A percentile compares a stretch with the other conserved stretches of the same genome.
These are phyloP conservation scores for Wakefieldia striispora DNA, from an alignment of 768 basidiomycete genomes.

Conservation along the genomic window DNA sequence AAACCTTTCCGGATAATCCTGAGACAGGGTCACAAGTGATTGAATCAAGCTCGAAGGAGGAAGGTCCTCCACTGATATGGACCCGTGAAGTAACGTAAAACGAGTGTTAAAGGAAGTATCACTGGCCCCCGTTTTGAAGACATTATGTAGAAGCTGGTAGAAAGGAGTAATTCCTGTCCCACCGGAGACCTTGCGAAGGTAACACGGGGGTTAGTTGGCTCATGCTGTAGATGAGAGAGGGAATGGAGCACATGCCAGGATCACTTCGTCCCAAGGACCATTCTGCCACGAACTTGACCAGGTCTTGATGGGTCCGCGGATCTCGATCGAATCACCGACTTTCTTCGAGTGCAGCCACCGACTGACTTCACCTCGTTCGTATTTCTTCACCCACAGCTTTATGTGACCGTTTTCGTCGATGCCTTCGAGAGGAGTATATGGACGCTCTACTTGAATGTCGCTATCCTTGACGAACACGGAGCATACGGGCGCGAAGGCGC, in stretches of 20 bases:
- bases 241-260: slow-evolving; percentile 52
- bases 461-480: slow-evolving; percentile 82
- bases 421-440: slow-evolving; percentile 79
- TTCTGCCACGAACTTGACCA: slow-evolving; percentile 49
- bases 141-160: slow-evolving; percentile 65
- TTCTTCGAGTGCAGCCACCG: slow-evolving; percentile 76
- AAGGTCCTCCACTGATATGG: slow-evolving; percentile 56
- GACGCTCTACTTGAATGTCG: slow-evolving; percentile 84
- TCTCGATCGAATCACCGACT: slow-evolving; percentile 65
- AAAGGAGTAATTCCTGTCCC: slow-evolving; percentile 89
- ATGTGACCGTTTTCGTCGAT: slow-evolving; percentile 65
- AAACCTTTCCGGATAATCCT: slow-evolving; percentile 53
- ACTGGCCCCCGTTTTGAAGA: slow-evolving; percentile 36
- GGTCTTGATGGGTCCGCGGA: slow-evolving; percentile 73
- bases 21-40: slow-evolving; percentile 48
- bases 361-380: slow-evolving; percentile 75
- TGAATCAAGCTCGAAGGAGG: slow-evolving; percentile 65
- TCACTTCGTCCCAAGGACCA: slow-evolving; percentile 71
- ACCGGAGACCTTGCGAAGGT: slow-evolving; percentile 68
- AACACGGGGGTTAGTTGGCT: background rate
- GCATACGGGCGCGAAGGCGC: slow-evolving; percentile 52
- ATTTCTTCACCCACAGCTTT: slow-evolving; percentile 79
- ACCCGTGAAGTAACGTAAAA: slow-evolving; percentile 74
- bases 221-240: background rate
- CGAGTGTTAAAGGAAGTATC: slow-evolving; percentile 40